Percentiles rank a stretch among this genome's conserved stretches.
These are phyloP conservation scores for Raffaelea ambrosiae DNA, from an alignment of 2,329 filamentous ascomycete genomes.

Conservation along the genomic window DNA sequence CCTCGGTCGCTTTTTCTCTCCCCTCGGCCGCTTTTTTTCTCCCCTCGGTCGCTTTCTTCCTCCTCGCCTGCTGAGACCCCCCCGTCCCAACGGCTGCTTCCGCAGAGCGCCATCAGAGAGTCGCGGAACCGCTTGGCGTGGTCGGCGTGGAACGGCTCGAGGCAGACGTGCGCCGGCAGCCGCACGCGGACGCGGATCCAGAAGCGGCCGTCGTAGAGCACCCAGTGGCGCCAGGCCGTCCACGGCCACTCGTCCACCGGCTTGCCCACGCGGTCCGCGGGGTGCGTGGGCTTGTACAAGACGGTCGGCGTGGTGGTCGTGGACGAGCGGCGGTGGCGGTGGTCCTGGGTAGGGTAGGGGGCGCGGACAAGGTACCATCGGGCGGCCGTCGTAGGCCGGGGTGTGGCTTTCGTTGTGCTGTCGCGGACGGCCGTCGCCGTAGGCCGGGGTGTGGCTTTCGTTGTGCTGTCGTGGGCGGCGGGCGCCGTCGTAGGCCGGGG, in stretches of 20 bases:
- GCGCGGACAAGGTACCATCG: constrained; percentile 10
- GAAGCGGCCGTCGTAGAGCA: constrained; percentile 52
- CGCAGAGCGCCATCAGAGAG: constrained; percentile 24
- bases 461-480: too few relatives aligned
- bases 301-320: constrained; percentile 18
- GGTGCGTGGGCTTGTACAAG: constrained; percentile 5
- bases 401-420: constrained; percentile 8
- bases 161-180: constrained; percentile 29
- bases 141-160: constrained; percentile 36
- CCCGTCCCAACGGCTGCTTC: background rate
- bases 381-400: too few relatives aligned
- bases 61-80: too few relatives aligned
- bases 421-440: too few relatives aligned
- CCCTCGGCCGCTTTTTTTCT: too few relatives aligned
- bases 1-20: too few relatives aligned
- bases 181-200: constrained; percentile 45
- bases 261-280: constrained; percentile 7
- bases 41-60: too few relatives aligned
- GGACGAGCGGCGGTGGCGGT: constrained; percentile 29
- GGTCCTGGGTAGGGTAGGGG: constrained; percentile 18
- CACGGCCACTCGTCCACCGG: constrained; percentile 15
- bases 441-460: constrained; percentile 5
- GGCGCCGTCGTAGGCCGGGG: too few relatives aligned
- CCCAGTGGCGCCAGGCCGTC: constrained; percentile 23
- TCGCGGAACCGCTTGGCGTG: constrained; percentile 40